phyloP scores from a whole-genome alignment of 352 stramenopile species.

The Aphanomyces invadans region DNA sequence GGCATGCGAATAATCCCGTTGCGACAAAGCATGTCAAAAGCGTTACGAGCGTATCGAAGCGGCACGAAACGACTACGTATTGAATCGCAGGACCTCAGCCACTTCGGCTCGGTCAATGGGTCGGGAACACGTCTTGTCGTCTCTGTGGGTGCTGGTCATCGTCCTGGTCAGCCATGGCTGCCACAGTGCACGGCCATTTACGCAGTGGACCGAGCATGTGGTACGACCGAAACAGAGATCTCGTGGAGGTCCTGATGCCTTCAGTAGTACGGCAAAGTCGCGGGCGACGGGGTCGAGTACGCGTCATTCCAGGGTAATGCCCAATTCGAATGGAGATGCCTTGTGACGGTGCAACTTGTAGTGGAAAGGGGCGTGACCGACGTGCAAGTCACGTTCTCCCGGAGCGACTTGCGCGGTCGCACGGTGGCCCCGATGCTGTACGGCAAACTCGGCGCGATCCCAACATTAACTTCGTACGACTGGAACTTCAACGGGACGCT shows the following conservation, averaged over 20 bases:
- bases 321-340: neutral
- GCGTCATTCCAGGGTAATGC: constrained; percentile 12
- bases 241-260: too few species aligned
- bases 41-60: neutral
- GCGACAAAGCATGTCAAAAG: too few species aligned
- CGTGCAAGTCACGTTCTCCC: constrained; percentile 1
- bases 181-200: neutral
- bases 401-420: constrained; percentile 4
- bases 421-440: neutral
- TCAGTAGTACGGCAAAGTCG: constrained; percentile 23
- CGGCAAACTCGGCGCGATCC: constrained; percentile 5
- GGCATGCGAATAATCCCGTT: too few species aligned
- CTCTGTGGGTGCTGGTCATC: neutral
- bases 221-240: neutral
- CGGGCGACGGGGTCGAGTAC: constrained; percentile 9
- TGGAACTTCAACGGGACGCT: constrained; percentile 16
- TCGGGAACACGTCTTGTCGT: neutral
- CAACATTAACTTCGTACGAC: constrained; percentile 10
- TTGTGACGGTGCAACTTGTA: neutral
- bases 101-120: neutral
- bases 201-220: neutral
- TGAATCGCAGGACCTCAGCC: neutral
- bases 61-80: neutral
- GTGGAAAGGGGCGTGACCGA: neutral
- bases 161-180: neutral